Evolutionary conservation across 768 basidiomycete species (phyloP), one percentile per base, ranked within the genome.

Genomic region (Termitomyces sp.): DNA sequence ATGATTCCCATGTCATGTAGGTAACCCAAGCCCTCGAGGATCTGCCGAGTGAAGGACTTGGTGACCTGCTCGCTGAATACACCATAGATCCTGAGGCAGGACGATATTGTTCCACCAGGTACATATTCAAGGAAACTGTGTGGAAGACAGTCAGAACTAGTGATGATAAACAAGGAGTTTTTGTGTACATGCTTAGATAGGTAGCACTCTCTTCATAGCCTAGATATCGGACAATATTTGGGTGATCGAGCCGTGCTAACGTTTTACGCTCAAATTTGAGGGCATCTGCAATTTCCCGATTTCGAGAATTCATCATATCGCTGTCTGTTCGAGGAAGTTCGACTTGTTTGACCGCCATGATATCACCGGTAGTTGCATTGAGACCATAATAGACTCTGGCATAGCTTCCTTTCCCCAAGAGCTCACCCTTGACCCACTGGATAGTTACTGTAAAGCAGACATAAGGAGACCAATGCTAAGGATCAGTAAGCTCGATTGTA

Each of bases 281-380:
- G 11, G 92, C 90, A 60, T 90, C 85, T 54, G 94, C 82, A 64
- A 91, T 81, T 60, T 83, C 80, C 52, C 78, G 70, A 62, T 91
- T 85, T 32, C 86, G 79, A 51, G 76, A 71, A 67, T 90, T 83
- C 60, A 66, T 78, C 65, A 82, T 83, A 71, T 93, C 90, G 62
- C 83, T 85, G 20, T 81, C 78, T 16, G 88, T 89, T 38, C 80
- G 79, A 0, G 90, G 91, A 57, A 92, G 77, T 69, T 97, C 94
- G 33, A 97, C 95, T 70, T 96, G 94, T 72, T 98, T 98, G 60
- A 98, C 94, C 3, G 95, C 95, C 67, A 97, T 89, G 77, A 96
- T 86, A 69, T 96, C 92, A 35, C 92, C 93, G 0, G 89, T 93
- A 2, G 85, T 91, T 38, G 87, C 89, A 70, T 96, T 97, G 52